phyloP scores from a whole-genome alignment of 768 basidiomycete species.

The Butyriboletus loyo region DNA sequence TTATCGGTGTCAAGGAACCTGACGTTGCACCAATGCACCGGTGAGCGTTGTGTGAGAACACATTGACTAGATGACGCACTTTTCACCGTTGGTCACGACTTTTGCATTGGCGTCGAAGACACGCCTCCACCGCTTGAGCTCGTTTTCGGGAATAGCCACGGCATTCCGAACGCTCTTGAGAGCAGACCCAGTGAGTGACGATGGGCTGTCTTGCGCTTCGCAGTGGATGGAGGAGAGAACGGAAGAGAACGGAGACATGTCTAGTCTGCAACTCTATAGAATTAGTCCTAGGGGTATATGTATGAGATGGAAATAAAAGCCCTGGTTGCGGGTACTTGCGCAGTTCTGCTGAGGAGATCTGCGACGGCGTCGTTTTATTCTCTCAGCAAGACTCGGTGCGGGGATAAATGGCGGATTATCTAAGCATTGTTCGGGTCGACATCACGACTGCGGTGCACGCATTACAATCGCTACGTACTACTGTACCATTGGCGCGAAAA shows the following conservation, averaged over 20 bases:
- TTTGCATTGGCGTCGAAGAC: constrained; percentile 85
- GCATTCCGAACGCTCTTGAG: constrained; percentile 65
- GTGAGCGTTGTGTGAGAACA: constrained; percentile 20
- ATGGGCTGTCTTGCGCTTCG: constrained; percentile 42
- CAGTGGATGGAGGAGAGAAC: constrained; percentile 52
- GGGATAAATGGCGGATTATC: constrained; percentile 33
- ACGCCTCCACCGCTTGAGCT: constrained; percentile 85
- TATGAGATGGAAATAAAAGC: constrained; percentile 19
- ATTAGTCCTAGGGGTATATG: constrained; percentile 38
- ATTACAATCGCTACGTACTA: background rate
- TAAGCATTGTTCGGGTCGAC: constrained; percentile 38
- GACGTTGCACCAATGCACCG: constrained; percentile 7
- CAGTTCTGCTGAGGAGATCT: constrained; percentile 14
- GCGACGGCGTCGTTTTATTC: constrained; percentile 7
- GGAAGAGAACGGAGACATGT: constrained; percentile 40
- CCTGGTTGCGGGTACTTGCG: constrained; percentile 14
- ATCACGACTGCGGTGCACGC: background rate
- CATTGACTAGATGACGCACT: constrained; percentile 48
- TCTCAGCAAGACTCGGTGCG: constrained; percentile 11
- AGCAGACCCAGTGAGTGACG: constrained; percentile 50
- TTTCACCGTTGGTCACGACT: constrained; percentile 68
- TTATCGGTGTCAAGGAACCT: constrained; percentile 85
- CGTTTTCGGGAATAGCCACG: constrained; percentile 71
- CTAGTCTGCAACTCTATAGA: constrained; percentile 19
- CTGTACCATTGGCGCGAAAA: background rate